phyloP scores from a whole-genome alignment of 768 basidiomycete genomes.

The Leccinum pellstonianum region DNA sequence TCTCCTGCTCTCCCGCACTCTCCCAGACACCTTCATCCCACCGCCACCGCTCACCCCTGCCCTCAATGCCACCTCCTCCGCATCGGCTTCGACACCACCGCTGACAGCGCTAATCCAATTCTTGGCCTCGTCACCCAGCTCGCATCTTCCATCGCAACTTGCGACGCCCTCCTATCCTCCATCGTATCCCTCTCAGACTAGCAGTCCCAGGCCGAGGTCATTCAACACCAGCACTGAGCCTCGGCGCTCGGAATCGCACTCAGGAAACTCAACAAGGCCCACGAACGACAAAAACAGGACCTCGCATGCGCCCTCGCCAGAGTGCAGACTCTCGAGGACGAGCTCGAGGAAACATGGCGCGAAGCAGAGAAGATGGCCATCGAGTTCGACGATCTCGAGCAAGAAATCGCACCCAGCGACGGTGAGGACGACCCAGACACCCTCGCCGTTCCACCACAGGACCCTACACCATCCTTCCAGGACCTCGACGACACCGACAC shows the following conservation, averaged over 20 bases:
- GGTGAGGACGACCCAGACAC: slow-evolving; percentile 6
- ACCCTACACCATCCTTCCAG: slow-evolving; percentile 9
- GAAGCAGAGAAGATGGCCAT: slow-evolving; percentile 70
- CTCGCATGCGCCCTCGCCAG: slow-evolving; percentile 46
- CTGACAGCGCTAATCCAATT: slow-evolving; percentile 30
- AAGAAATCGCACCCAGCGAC: slow-evolving; percentile 25
- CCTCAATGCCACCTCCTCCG: slow-evolving; percentile 51
- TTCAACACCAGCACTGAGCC: slow-evolving; percentile 67
- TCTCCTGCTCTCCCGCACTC: too few species aligned
- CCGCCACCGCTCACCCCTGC: slow-evolving; percentile 46
- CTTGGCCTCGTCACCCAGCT: slow-evolving; percentile 54
- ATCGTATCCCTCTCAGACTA: slow-evolving; percentile 62
- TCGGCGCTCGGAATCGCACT: slow-evolving; percentile 76
- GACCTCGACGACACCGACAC: slow-evolving; percentile 29
- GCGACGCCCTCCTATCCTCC: slow-evolving; percentile 57
- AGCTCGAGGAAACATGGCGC: slow-evolving; percentile 79
- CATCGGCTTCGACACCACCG: neutral
- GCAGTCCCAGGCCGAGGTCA: slow-evolving; percentile 41
- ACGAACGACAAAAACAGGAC: slow-evolving; percentile 62
- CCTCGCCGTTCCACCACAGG: neutral
- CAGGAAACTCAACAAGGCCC: slow-evolving; percentile 76
- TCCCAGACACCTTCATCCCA: slow-evolving; percentile 20
- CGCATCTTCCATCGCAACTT: slow-evolving; percentile 54
- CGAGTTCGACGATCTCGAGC: slow-evolving; percentile 32
- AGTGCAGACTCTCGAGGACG: slow-evolving; percentile 60